Conservation (phyloP, 176 grass and related monocot species). For the Phoenix roebelenii region DNA sequence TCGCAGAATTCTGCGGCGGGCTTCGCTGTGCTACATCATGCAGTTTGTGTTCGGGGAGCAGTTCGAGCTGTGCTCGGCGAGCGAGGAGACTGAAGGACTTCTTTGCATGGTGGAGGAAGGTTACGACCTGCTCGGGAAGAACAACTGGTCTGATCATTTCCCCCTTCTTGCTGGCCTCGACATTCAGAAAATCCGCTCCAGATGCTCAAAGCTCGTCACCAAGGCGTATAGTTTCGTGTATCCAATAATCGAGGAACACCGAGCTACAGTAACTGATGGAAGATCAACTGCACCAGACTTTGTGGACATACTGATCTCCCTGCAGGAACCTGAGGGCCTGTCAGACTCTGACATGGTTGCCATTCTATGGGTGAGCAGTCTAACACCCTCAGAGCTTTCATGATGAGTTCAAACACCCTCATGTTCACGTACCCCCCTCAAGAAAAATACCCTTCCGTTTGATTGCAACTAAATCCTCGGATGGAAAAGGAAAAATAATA, state of each 20-base stretch:
- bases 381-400: no score
- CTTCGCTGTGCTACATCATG: slow-evolving; percentile 83
- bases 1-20: slow-evolving; percentile 46
- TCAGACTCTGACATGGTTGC: slow-evolving; percentile 57
- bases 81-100: slow-evolving; percentile 47
- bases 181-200: slow-evolving; percentile 39
- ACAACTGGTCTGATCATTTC: slow-evolving; percentile 87
- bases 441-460: no score
- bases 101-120: slow-evolving; percentile 66
- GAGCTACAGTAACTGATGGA: slow-evolving; percentile 5
- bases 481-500: no score
- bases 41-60: slow-evolving; percentile 69
- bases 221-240: slow-evolving; percentile 58
- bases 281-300: slow-evolving; percentile 36
- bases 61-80: slow-evolving; percentile 32
- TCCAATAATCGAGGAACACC: slow-evolving; percentile 51
- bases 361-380: slow-evolving; percentile 54
- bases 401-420: no score
- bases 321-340: slow-evolving; percentile 57
- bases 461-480: no score
- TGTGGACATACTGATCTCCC: slow-evolving; percentile 55
- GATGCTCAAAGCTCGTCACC: slow-evolving; percentile 66
- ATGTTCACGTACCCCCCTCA: no score
- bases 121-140: slow-evolving; percentile 63
- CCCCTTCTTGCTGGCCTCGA: slow-evolving; percentile 52